These are phyloP conservation scores for Neonectria punicea DNA, from an alignment of 2,329 filamentous ascomycete genomes.

Conservation along the genomic window DNA sequence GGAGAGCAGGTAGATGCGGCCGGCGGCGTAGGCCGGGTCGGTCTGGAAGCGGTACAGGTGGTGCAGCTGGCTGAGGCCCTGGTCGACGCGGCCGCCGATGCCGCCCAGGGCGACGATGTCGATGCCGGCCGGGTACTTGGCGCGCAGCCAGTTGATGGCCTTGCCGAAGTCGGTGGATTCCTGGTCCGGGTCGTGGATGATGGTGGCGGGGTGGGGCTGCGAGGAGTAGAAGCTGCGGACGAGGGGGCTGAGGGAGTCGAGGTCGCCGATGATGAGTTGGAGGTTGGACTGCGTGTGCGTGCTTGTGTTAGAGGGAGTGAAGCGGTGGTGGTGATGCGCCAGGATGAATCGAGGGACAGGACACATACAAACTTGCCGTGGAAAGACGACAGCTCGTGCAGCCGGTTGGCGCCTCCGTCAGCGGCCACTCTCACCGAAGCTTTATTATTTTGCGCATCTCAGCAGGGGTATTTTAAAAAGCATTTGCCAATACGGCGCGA, in stretches of 20 bases:
- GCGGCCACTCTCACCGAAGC: conserved; percentile 80
- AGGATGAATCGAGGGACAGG: not conserved
- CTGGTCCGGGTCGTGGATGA: conserved; percentile 82
- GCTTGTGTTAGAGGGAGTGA: conserved; percentile 1
- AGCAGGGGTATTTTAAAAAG: conserved; percentile 26
- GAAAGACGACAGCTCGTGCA: conserved; percentile 62
- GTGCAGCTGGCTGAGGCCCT: conserved; percentile 89
- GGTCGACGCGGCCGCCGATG: conserved; percentile 90
- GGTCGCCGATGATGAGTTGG: conserved; percentile 84
- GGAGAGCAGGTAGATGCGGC: conserved; percentile 81
- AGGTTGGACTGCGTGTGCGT: conserved; percentile 64
- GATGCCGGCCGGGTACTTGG: conserved; percentile 46
- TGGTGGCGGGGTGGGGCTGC: conserved; percentile 59
- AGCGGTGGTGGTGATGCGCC: not conserved
- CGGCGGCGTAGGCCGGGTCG: conserved; percentile 59
- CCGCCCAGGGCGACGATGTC: conserved; percentile 87
- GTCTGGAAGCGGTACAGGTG: conserved; percentile 77
- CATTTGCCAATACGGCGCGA: too few relatives aligned
- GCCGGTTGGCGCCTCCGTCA: conserved; percentile 88
- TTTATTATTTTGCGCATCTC: conserved; percentile 45
- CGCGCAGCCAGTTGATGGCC: conserved; percentile 71
- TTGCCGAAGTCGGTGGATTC: conserved; percentile 93
- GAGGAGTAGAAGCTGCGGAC: conserved; percentile 74
- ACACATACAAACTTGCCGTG: conserved; percentile 55
- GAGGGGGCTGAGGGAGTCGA: conserved; percentile 80